Evolutionary conservation across 2,329 filamentous ascomycete genomes (phyloP).

Genomic region (Xylariales sp.): DNA sequence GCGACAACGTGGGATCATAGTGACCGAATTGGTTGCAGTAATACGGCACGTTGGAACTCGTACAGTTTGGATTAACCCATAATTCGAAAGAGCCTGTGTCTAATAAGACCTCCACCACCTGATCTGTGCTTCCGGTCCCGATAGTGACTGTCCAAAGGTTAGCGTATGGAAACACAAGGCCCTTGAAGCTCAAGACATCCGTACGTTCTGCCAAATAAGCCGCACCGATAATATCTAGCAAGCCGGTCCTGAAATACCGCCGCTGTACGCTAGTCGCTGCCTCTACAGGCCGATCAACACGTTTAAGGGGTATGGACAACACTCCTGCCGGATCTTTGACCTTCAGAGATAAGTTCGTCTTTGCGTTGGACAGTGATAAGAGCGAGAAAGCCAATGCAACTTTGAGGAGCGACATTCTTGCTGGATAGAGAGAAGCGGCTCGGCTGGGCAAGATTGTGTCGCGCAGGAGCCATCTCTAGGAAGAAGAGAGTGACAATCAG

Average conservation of each 20-base stretch:
- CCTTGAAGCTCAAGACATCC: conserved; percentile 2
- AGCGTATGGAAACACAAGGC: neutral
- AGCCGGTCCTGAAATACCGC: conserved; percentile 23
- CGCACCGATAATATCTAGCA: conserved; percentile 24
- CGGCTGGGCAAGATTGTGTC: neutral
- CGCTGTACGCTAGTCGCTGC: conserved; percentile 22
- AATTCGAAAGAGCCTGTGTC: conserved; percentile 51
- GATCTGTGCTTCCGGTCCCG: neutral
- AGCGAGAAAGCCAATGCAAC: neutral
- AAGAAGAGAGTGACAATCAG: neutral
- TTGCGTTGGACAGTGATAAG: neutral
- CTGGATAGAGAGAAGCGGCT: conserved; percentile 8
- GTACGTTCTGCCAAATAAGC: conserved; percentile 27
- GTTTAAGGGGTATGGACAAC: conserved; percentile 23
- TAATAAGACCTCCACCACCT: conserved; percentile 41
- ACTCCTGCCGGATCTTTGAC: conserved; percentile 15
- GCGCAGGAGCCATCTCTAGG: neutral
- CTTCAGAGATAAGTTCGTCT: conserved; percentile 10
- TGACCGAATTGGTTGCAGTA: conserved; percentile 38
- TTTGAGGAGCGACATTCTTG: neutral
- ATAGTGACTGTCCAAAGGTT: conserved; percentile 3
- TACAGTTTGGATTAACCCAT: conserved; percentile 50
- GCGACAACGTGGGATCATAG: conserved; percentile 39
- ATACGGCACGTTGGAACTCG: conserved; percentile 24
- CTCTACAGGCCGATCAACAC: conserved; percentile 19